Conservation (phyloP, 495 filamentous ascomycete genomes). For the Xylaria bambusicola region DNA sequence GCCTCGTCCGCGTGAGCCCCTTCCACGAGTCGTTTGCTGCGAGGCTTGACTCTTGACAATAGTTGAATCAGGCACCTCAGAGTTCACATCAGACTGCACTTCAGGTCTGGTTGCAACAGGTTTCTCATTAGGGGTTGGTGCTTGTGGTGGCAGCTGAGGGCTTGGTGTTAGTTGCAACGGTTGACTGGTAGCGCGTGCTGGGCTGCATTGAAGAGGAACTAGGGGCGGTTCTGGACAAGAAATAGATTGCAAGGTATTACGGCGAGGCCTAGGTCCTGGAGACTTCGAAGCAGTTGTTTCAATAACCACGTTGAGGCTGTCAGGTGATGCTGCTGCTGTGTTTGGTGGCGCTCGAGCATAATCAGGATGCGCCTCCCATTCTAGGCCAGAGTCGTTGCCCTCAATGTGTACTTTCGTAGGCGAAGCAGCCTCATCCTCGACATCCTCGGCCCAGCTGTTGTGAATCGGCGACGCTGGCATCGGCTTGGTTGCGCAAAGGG, state of each 20-base stretch:
- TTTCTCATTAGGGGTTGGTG: constrained; percentile 1
- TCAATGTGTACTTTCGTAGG: not conserved
- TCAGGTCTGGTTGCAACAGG: not conserved
- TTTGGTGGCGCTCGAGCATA: constrained; percentile 14
- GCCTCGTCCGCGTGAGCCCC: constrained; percentile 28
- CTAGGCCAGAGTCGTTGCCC: constrained; percentile 21
- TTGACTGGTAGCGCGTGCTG: constrained; percentile 32
- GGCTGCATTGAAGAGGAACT: constrained; percentile 25
- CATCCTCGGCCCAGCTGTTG: constrained; percentile 35
- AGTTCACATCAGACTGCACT: constrained; percentile 2
- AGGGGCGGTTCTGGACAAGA: constrained; percentile 30
- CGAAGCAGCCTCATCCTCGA: constrained; percentile 25
- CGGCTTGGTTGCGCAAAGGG: constrained; percentile 24
- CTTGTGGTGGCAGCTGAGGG: constrained; percentile 15
- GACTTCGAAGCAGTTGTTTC: constrained; percentile 15
- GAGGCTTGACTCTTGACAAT: constrained; percentile 12
- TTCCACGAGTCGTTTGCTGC: constrained; percentile 21
- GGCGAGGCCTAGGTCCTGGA: constrained; percentile 28
- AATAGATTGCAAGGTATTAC: constrained; percentile 33
- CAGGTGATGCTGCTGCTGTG: constrained; percentile 20
- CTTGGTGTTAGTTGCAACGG: constrained; percentile 18
- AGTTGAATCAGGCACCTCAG: not conserved
- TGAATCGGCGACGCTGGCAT: constrained; percentile 23
- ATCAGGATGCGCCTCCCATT: constrained; percentile 12
- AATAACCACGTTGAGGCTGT: constrained; percentile 13